Base-by-base conservation (phyloP, 192 early-diverging fungal genomes). In the Powellomyces hirtus region DNA sequence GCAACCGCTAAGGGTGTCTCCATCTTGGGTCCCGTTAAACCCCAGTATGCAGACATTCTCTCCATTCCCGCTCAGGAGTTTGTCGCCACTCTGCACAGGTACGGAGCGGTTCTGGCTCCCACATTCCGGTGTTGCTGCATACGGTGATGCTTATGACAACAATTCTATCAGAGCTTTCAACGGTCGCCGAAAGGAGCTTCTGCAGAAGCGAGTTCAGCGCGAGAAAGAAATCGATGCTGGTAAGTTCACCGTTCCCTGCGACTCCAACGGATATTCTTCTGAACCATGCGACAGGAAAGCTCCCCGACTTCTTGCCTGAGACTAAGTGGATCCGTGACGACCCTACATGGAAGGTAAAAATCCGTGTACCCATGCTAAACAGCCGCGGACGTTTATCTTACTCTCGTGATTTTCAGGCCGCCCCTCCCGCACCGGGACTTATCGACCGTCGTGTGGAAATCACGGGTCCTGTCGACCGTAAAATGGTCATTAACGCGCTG, bases 401-500 rank as follows among this genome's bases (percentile, higher is more conserved):
- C 46, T 38, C 4, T 26, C 30, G 57, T 16, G 37, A 45, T 11
- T 45, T 20, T 18, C 44, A 77, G 79, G 94, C 86, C 6, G 93
- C 96, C 45, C 74, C 75, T 38, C 96, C 94, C 63, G 94, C 93
- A 13, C 96, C 93, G 3, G 94, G 94, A 1, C 79, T 98, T 35
- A 79, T 86, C 26, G 94, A 96, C 76, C 88, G 96, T 46, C 89
- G 94, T 57, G 94, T 98, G 59, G 96, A 98, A 79, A 98, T 98
- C 79, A 98, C 94, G 42, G 94, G 96, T 26, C 96, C 96, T 6
- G 94, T 96, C 45, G 94, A 96, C 81, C 89, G 96, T 75, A 98
- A 98, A 81, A 98, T 98, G 96, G 94, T 98, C 73, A 98, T 98
- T 81, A 98, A 98, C 70, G 96, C 96, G 44, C 86, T 98, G 71